Percentiles rank a stretch among this genome's conserved stretches.
These are phyloP conservation scores for Amanita phalloides DNA, from an alignment of 768 basidiomycete species.

Conservation along the genomic window DNA sequence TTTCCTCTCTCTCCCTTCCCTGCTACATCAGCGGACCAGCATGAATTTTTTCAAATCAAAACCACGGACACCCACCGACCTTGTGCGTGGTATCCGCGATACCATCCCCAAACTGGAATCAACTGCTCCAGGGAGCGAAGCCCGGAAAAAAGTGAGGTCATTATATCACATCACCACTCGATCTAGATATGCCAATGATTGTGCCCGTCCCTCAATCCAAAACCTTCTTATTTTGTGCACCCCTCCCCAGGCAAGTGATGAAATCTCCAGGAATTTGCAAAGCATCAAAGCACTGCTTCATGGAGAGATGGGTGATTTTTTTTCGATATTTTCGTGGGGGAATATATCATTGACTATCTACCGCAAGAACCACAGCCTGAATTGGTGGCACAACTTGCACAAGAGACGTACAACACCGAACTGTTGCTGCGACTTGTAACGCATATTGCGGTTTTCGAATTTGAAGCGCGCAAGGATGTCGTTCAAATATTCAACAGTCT, in stretches of 20 bases:
- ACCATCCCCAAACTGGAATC: constrained; percentile 68
- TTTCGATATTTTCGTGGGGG: neutral
- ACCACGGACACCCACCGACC: constrained; percentile 77
- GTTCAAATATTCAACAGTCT: constrained; percentile 88
- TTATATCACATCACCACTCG: neutral
- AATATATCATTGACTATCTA: constrained; percentile 5
- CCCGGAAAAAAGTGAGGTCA: constrained; percentile 61
- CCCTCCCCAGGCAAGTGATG: constrained; percentile 64
- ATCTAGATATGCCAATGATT: constrained; percentile 1
- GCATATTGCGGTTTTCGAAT: constrained; percentile 82
- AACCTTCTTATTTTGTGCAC: neutral
- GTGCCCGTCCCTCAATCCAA: constrained; percentile 6
- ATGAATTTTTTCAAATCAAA: constrained; percentile 99
- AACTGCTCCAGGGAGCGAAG: constrained; percentile 65
- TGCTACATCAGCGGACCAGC: neutral
- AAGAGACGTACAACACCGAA: constrained; percentile 91
- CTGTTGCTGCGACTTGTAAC: constrained; percentile 72
- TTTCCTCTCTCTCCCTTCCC: neutral
- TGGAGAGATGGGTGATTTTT: constrained; percentile 71
- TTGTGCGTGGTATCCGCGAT: constrained; percentile 74
- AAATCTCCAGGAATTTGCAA: constrained; percentile 80
- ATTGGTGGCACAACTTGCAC: constrained; percentile 86
- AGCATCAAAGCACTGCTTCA: constrained; percentile 83
- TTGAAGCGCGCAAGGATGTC: constrained; percentile 84
- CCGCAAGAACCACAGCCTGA: constrained; percentile 72